phyloP scores from a whole-genome alignment of 139 green algal species.

The Micractinium conductrix region DNA sequence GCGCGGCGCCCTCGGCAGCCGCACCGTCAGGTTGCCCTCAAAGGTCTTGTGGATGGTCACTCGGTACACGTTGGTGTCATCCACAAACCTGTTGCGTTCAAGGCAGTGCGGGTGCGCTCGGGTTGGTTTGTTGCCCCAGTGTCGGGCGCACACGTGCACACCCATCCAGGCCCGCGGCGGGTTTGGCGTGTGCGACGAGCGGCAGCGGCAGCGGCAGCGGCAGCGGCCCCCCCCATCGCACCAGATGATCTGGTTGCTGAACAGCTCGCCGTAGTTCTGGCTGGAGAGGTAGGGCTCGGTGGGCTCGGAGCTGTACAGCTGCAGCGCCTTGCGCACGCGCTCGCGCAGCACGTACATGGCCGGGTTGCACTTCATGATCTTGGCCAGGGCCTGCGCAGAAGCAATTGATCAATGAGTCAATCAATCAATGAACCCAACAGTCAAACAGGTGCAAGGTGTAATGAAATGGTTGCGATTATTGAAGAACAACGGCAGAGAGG shows the following conservation, averaged over 20 bases:
- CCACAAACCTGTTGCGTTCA: slow-evolving; percentile 99
- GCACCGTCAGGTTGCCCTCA: slow-evolving; percentile 98
- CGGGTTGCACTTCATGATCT: slow-evolving; percentile 99
- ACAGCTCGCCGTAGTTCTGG: slow-evolving; percentile 99
- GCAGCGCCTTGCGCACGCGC: slow-evolving; percentile 97
- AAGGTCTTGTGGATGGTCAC: slow-evolving; percentile 99
- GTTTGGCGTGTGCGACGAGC: no score
- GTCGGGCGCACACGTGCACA: no score
- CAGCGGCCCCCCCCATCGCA: slow-evolving; percentile 20
- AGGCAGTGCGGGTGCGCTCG: no score
- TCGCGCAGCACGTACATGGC: slow-evolving; percentile 99
- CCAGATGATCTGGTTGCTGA: slow-evolving; percentile 99
- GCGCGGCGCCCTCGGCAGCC: no score
- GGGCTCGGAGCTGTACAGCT: slow-evolving; percentile 98
- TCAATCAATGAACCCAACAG: neutral
- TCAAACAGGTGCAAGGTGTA: no score
- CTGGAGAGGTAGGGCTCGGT: slow-evolving; percentile 98
- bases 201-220: no score
- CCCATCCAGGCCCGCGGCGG: no score
- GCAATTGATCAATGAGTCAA: no score
- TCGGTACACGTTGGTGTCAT: slow-evolving; percentile 99
- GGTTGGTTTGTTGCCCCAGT: no score
- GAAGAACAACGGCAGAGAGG: no score
- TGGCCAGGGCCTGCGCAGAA: slow-evolving; percentile 89
- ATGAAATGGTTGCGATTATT: no score